These are phyloP conservation scores for Bisporella sp. DNA, from an alignment of 2,329 filamentous ascomycete genomes.

Conservation along the genomic window DNA sequence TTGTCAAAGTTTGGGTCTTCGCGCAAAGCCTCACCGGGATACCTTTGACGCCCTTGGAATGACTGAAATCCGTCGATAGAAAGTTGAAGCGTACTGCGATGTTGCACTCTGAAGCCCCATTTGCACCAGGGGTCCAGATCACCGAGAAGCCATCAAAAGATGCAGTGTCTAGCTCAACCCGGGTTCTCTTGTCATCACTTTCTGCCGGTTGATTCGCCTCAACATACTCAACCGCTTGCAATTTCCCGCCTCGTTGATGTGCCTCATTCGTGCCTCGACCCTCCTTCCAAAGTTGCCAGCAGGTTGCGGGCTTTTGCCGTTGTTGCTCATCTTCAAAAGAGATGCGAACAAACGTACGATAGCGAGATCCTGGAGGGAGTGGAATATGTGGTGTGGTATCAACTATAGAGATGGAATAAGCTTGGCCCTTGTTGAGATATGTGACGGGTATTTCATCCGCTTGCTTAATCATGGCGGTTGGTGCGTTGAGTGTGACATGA, in stretches of 20 bases:
- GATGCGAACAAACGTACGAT: constrained; percentile 87
- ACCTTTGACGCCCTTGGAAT: constrained; percentile 97
- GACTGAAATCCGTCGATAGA: constrained; percentile 95
- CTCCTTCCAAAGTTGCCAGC: constrained; percentile 95
- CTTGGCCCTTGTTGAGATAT: constrained; percentile 95
- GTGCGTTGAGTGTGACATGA: constrained; percentile 82
- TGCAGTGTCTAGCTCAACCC: constrained; percentile 64
- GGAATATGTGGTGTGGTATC: constrained; percentile 64
- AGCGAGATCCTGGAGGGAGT: constrained; percentile 56
- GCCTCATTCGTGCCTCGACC: constrained; percentile 93
- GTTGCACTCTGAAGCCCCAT: constrained; percentile 67
- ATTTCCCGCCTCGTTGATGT: constrained; percentile 83
- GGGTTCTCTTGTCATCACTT: constrained; percentile 58
- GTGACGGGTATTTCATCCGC: constrained; percentile 91
- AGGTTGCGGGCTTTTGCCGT: constrained; percentile 70
- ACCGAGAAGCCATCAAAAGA: constrained; percentile 95
- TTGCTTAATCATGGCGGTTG: constrained; percentile 92
- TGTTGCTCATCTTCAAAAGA: constrained; percentile 97
- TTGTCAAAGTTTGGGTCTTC: constrained; percentile 68
- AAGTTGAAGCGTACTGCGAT: constrained; percentile 97
- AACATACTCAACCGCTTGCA: constrained; percentile 93
- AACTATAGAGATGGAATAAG: constrained; percentile 78
- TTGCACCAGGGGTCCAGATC: constrained; percentile 71
- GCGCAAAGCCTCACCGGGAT: constrained; percentile 90
- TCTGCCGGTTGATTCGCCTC: constrained; percentile 55